A percentile compares a stretch with the other conserved stretches of the same genome.
Conservation (phyloP, 371 early-diverging fungal genomes). For the Cokeromyces recurvatus region DNA sequence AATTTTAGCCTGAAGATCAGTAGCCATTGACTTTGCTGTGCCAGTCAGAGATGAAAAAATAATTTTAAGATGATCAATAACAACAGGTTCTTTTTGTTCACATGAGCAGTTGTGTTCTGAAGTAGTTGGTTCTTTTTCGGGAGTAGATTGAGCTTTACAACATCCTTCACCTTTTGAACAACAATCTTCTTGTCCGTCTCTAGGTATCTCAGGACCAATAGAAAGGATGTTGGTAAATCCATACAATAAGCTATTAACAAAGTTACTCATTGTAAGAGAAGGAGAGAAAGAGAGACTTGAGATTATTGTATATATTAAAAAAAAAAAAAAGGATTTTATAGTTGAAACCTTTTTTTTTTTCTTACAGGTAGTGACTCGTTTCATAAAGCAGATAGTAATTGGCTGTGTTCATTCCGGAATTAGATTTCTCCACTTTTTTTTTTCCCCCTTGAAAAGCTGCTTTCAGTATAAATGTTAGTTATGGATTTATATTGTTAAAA, state of each 20-base stretch:
- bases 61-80: slow-evolving; percentile 42
- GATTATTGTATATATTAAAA: too few relatives aligned
- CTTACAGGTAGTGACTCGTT: too few relatives aligned
- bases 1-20: slow-evolving; percentile 28
- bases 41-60: slow-evolving; percentile 47
- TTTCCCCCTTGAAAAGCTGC: too few relatives aligned
- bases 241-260: slow-evolving; percentile 38
- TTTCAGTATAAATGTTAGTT: too few relatives aligned
- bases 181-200: slow-evolving; percentile 13
- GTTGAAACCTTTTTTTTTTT: too few relatives aligned
- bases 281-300: too few relatives aligned
- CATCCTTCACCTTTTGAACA: slow-evolving; percentile 21
- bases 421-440: too few relatives aligned
- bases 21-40: slow-evolving; percentile 44
- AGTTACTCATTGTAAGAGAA: slow-evolving; percentile 26
- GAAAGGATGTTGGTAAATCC: slow-evolving; percentile 43
- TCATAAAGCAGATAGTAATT: too few relatives aligned
- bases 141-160: slow-evolving; percentile 18
- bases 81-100: slow-evolving; percentile 11
- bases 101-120: slow-evolving; percentile 1
- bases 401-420: too few relatives aligned
- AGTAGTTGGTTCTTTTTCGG: too few relatives aligned
- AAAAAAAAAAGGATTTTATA: too few relatives aligned
- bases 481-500: too few relatives aligned
- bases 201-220: slow-evolving; percentile 29